Percentiles rank a stretch among this genome's conserved stretches.
phyloP scores from a whole-genome alignment of 2,329 filamentous ascomycete species.

The Sphaceloma murrayae region DNA sequence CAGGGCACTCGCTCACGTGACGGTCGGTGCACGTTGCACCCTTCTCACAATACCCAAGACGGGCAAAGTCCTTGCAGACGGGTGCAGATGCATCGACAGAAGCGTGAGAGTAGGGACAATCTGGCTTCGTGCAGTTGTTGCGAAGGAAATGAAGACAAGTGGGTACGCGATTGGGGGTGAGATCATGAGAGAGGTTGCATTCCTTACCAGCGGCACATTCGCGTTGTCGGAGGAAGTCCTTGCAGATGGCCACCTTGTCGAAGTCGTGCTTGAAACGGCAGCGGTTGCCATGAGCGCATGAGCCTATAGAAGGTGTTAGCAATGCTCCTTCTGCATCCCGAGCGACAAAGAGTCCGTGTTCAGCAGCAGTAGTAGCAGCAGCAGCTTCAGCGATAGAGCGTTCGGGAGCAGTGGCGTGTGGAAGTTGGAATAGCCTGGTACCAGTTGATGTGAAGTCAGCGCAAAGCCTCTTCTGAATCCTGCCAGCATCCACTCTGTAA shows the following conservation, averaged over 20 bases:
- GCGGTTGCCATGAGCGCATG: slow-evolving; percentile 68
- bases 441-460: slow-evolving; percentile 46
- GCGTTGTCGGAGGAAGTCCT: slow-evolving; percentile 70
- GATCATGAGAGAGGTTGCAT: slow-evolving; percentile 86
- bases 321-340: not conserved
- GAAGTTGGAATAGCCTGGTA: slow-evolving; percentile 31
- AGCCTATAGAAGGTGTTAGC: slow-evolving; percentile 47
- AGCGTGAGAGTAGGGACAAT: slow-evolving; percentile 81
- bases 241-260: slow-evolving; percentile 81
- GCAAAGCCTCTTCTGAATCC: slow-evolving; percentile 65
- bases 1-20: slow-evolving; percentile 87
- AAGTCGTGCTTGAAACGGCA: slow-evolving; percentile 81
- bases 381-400: no score
- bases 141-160: slow-evolving; percentile 83
- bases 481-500: slow-evolving; percentile 33
- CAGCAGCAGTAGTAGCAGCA: not conserved
- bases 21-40: slow-evolving; percentile 68
- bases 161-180: slow-evolving; percentile 73
- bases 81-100: slow-evolving; percentile 64
- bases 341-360: no score
- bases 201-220: slow-evolving; percentile 64
- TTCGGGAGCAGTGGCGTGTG: slow-evolving; percentile 12
- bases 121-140: slow-evolving; percentile 77
- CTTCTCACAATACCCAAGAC: slow-evolving; percentile 79
- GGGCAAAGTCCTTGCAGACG: slow-evolving; percentile 77